A percentile compares a stretch with the other conserved stretches of the same genome.
Conservation (phyloP, 345 rosid species). For the Aethionema arabicum region DNA sequence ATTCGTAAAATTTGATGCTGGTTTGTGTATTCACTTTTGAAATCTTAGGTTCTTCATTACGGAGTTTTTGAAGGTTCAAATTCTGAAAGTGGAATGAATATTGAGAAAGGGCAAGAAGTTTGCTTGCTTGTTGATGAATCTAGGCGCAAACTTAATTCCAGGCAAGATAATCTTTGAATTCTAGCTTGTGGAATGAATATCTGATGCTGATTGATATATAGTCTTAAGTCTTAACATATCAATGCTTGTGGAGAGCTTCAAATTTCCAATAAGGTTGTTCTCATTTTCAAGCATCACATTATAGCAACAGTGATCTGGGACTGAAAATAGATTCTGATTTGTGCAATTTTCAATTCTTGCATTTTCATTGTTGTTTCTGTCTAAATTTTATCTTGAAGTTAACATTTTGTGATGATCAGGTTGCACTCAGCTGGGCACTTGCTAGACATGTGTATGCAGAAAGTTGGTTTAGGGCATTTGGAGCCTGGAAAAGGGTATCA, state of each 20-base stretch:
- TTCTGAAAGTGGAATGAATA: slow-evolving; percentile 36
- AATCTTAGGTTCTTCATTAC: slow-evolving; percentile 66
- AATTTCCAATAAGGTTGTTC: background rate
- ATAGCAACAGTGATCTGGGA: background rate
- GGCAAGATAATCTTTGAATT: slow-evolving; percentile 38
- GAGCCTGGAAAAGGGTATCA: slow-evolving; percentile 85
- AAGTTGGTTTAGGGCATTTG: slow-evolving; percentile 65
- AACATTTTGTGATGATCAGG: slow-evolving; percentile 37
- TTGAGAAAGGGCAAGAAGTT: slow-evolving; percentile 51
- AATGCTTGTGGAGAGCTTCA: background rate
- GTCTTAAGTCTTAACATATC: background rate
- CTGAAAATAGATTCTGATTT: background rate
- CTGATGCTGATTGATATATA: background rate
- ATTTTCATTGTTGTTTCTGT: background rate
- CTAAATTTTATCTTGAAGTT: background rate
- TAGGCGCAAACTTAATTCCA: slow-evolving; percentile 70
- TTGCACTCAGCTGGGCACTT: slow-evolving; percentile 92
- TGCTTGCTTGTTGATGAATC: slow-evolving; percentile 58
- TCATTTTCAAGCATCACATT: slow-evolving; percentile 3
- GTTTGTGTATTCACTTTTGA: background rate
- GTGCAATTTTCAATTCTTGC: background rate
- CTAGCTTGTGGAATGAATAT: no score
- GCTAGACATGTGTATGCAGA: slow-evolving; percentile 60
- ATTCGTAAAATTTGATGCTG: background rate
- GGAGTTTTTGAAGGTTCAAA: slow-evolving; percentile 49